Evolutionary conservation across 2,329 filamentous ascomycete genomes (phyloP).

Genomic region (Mollisiaceae sp.): DNA sequence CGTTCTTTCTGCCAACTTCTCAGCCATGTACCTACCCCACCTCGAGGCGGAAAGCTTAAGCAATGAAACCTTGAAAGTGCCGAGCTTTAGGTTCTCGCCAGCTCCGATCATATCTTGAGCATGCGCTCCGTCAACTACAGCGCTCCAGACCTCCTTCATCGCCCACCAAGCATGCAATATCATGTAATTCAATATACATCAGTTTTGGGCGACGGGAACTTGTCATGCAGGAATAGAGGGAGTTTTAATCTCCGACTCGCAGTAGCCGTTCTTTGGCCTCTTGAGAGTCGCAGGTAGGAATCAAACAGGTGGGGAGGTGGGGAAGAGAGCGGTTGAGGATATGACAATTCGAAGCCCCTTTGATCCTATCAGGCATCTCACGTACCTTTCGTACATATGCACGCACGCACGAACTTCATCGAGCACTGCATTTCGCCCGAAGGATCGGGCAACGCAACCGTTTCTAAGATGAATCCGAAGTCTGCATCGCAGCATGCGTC

Average conservation of each 20-base stretch:
- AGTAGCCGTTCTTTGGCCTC: conserved; percentile 5
- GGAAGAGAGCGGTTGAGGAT: conserved; percentile 1
- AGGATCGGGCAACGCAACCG: background rate
- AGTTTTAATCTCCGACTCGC: conserved; percentile 20
- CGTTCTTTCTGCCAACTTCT: conserved; percentile 9
- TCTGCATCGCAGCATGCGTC: background rate
- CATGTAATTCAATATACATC: conserved; percentile 14
- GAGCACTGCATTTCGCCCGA: conserved; percentile 2
- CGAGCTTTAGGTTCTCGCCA: background rate
- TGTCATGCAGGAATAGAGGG: conserved; percentile 9
- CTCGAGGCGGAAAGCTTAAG: background rate
- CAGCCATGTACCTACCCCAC: too few species aligned
- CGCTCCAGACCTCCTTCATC: background rate
- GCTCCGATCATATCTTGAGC: conserved; percentile 1
- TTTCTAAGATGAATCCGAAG: conserved; percentile 6
- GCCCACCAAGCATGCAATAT: conserved; percentile 12
- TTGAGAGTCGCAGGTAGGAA: background rate
- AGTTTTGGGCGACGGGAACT: conserved; percentile 5
- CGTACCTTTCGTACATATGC: conserved; percentile 5
- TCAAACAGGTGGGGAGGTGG: conserved; percentile 19
- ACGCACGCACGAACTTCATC: conserved; percentile 16
- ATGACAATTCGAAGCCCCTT: background rate
- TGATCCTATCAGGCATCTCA: background rate
- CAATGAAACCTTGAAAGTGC: conserved; percentile 3
- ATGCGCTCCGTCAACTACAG: background rate